Evolutionary conservation across 2,329 filamentous ascomycete genomes (phyloP), one percentile per base, ranked within the genome.

Genomic region (Trichoderma simmonsii): DNA sequence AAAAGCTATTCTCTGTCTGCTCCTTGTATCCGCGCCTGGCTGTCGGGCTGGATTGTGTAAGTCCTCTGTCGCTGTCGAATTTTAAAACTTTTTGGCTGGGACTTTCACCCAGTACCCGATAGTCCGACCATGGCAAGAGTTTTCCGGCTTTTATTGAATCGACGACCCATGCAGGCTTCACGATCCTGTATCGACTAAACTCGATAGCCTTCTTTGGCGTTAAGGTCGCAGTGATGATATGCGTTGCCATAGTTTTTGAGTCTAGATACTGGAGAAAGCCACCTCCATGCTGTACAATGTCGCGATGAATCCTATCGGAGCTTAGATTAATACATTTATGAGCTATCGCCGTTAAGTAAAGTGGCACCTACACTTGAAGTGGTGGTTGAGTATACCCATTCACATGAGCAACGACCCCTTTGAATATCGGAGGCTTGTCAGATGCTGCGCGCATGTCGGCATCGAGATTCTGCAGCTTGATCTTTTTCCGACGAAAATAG

Each of bases 301-400:
- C 87, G 68, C 86, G 90, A 83, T 97, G 95, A 21, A 99, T 88
- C 59, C 85, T 86, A 32, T 43, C 26, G 18, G 8, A 30, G 24
- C 11, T 9, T 4, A 8, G 6, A 71, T 78, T 60, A 80, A 77
- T 26, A 61, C 24, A 24, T 39, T 36, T 6, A 61, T 24, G 4
- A 24, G 18, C 11, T 21, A 8, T 21, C 18, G 36, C 24, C 28
- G 70, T 26, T 39, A 34, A 6, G 21, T 3, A 1, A 26, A 32
- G 11, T 11, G 28, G 2, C 12, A 80, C 85, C 77, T 77, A 85
- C 85, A 97, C 90, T 76, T 94, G 95, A 68, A 98, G 85, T 1
- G 95, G 94, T 1, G 96, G 96, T 77, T 98, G 95, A 0, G 96
- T 99, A 79, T 98, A 99, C 63, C 96, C 96, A 77, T 95, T 97